Evolutionary conservation across 768 basidiomycete genomes (phyloP).

Genomic region (Leccinellum albellum): DNA sequence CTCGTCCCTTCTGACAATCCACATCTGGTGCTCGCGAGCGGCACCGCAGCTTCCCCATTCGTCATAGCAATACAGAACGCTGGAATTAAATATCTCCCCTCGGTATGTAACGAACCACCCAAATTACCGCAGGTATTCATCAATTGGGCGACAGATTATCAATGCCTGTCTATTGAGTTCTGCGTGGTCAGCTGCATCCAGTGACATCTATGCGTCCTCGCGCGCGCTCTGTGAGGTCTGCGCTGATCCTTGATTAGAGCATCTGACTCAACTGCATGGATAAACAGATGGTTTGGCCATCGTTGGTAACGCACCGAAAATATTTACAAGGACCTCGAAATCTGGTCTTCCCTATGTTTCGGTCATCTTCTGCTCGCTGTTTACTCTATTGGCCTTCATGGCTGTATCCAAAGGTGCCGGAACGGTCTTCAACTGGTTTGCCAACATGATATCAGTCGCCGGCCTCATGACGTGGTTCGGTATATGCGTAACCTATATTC

Average conservation of each 20-base stretch:
- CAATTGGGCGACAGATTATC: not conserved
- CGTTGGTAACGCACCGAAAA: slow-evolving; percentile 74
- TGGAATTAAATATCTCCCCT: not conserved
- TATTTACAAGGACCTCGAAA: slow-evolving; percentile 68
- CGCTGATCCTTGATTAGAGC: not conserved
- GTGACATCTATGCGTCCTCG: slow-evolving; percentile 48
- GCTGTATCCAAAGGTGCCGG: slow-evolving; percentile 61
- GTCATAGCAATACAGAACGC: not conserved
- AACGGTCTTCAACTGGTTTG: slow-evolving; percentile 75
- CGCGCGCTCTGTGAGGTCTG: slow-evolving; percentile 69
- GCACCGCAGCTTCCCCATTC: not conserved
- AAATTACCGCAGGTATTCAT: not conserved
- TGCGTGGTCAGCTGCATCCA: not conserved
- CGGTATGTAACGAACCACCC: not conserved
- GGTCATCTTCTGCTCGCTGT: slow-evolving; percentile 65
- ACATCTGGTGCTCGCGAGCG: not conserved
- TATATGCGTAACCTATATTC: slow-evolving; percentile 71
- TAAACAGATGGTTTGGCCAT: slow-evolving; percentile 73
- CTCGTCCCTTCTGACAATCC: not conserved
- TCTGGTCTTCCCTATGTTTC: slow-evolving; percentile 76
- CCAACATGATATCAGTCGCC: slow-evolving; percentile 66
- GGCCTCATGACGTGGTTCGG: slow-evolving; percentile 79
- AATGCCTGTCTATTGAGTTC: not conserved
- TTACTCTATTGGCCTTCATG: slow-evolving; percentile 78
- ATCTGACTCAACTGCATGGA: not conserved